Percentiles rank a stretch among this genome's conserved stretches.
Conservation (phyloP, 1,139 yeast species). For the Williopsis jadinii region DNA sequence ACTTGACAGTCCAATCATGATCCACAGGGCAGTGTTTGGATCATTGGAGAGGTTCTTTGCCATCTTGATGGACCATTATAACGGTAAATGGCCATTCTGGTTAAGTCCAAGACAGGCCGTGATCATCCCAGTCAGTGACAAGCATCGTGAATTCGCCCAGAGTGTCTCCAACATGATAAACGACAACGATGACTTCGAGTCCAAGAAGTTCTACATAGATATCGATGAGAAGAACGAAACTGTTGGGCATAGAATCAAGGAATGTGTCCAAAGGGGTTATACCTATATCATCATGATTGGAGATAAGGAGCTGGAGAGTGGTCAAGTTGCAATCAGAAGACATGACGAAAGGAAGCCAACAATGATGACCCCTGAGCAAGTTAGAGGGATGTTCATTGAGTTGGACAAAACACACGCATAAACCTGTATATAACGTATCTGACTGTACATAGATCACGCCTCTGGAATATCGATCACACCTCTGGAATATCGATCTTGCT, state of each 20-base stretch:
- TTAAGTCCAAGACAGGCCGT: slow-evolving; percentile 90
- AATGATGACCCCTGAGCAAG: slow-evolving; percentile 38
- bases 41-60: slow-evolving; percentile 92
- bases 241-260: slow-evolving; percentile 72
- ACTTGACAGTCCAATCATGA: slow-evolving; percentile 70
- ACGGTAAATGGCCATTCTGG: slow-evolving; percentile 99
- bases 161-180: slow-evolving; percentile 18
- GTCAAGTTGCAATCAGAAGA: slow-evolving; percentile 60
- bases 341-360: slow-evolving; percentile 47
- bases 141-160: slow-evolving; percentile 45
- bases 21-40: slow-evolving; percentile 94
- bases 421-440: background rate
- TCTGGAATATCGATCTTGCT: slow-evolving; percentile 1
- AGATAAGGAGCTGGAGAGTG: slow-evolving; percentile 65
- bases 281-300: slow-evolving; percentile 81
- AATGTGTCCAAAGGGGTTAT: slow-evolving; percentile 70
- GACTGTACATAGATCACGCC: background rate
- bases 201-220: slow-evolving; percentile 64
- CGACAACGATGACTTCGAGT: slow-evolving; percentile 19
- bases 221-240: slow-evolving; percentile 70
- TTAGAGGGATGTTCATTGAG: slow-evolving; percentile 40
- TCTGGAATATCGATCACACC: slow-evolving; percentile 1
- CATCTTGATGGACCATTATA: slow-evolving; percentile 79
- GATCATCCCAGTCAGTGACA: slow-evolving; percentile 75
- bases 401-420: slow-evolving; percentile 42